Evolutionary conservation across 2,329 filamentous ascomycete genomes (phyloP), one percentile per base, ranked within the genome.

Genomic region (Trichophyton equinum): DNA sequence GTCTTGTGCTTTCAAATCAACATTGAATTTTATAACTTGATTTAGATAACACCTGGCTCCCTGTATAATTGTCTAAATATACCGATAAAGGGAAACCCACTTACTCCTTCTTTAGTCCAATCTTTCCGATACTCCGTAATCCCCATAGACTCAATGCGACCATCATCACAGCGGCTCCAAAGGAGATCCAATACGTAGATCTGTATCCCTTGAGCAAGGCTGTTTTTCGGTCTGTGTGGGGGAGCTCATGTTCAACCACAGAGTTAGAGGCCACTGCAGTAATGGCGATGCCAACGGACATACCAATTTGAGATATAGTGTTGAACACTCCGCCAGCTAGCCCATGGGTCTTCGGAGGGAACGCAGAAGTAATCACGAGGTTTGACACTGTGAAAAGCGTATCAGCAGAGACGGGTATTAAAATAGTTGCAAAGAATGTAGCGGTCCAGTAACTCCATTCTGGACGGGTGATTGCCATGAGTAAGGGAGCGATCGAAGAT

Each of bases 271-370:
- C 78, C 0, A 79, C 77, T 6, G 78, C 78, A 58, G 78, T 77
- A 2, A 81, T 69, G 4, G 80, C 80, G 2, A 84, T 67, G 0
- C 80, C 81, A 0, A 84, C 72, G 0, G 78, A 76, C 25, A 76
- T 78, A 0, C 82, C 82, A 61, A 85, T 79, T 64, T 85, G 82
- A 0, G 76, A 72, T 0, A 80, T 74, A 0, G 82, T 83, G 63
- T 83, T 84, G 68, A 85, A 85, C 0, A 86, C 82, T 0, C 81
- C 82, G 0, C 83, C 84, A 0, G 82, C 82, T 0, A 86, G 72
- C 0, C 79, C 81, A 61, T 85, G 82, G 1, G 76, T 83, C 13
- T 81, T 71, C 11, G 77, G 73, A 0, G 81, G 79, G 62, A 85
- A 85, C 1, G 74, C 76, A 9, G 81, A 78, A 0, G 77, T 76